Evolutionary conservation across 371 early-diverging fungal species (phyloP).

Genomic region (Rhizomucor pusillus): DNA sequence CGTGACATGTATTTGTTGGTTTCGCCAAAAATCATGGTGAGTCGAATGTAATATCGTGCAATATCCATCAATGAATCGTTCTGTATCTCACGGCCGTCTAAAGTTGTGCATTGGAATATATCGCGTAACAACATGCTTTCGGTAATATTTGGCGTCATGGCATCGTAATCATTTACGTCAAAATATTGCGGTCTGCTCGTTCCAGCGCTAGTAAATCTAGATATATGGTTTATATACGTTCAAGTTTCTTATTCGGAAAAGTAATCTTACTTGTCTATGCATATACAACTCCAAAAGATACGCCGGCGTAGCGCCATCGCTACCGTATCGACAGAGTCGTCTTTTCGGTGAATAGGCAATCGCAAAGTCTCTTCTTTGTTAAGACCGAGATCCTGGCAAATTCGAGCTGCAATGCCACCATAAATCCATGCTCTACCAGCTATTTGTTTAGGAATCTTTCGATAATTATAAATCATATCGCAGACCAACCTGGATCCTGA

Average conservation of each 20-base stretch:
- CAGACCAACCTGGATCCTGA: slow-evolving; percentile 47
- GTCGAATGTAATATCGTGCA: slow-evolving; percentile 22
- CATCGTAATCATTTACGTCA: slow-evolving; percentile 54
- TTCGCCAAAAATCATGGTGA: slow-evolving; percentile 43
- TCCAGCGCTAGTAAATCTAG: slow-evolving; percentile 43
- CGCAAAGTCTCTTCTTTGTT: slow-evolving; percentile 47
- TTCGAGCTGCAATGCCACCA: slow-evolving; percentile 60
- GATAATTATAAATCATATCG: not conserved
- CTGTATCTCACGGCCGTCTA: slow-evolving; percentile 17
- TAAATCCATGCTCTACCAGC: slow-evolving; percentile 57
- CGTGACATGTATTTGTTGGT: slow-evolving; percentile 46
- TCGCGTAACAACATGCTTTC: slow-evolving; percentile 42
- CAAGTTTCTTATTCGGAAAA: no score
- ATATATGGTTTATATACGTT: not conserved
- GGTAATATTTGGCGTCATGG: slow-evolving; percentile 42
- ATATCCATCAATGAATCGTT: slow-evolving; percentile 34
- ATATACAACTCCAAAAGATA: slow-evolving; percentile 58
- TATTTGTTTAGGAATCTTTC: not conserved
- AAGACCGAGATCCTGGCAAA: slow-evolving; percentile 54
- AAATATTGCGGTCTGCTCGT: slow-evolving; percentile 57
- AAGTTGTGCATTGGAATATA: slow-evolving; percentile 21
- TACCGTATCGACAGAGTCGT: slow-evolving; percentile 37
- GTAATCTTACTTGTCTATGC: slow-evolving; percentile 36
- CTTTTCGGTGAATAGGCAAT: slow-evolving; percentile 23
- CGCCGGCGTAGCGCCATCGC: slow-evolving; percentile 53